These are phyloP conservation scores for Irpex rosettiformis DNA, from an alignment of 1,284 basidiomycete genomes.

Conservation along the genomic window DNA sequence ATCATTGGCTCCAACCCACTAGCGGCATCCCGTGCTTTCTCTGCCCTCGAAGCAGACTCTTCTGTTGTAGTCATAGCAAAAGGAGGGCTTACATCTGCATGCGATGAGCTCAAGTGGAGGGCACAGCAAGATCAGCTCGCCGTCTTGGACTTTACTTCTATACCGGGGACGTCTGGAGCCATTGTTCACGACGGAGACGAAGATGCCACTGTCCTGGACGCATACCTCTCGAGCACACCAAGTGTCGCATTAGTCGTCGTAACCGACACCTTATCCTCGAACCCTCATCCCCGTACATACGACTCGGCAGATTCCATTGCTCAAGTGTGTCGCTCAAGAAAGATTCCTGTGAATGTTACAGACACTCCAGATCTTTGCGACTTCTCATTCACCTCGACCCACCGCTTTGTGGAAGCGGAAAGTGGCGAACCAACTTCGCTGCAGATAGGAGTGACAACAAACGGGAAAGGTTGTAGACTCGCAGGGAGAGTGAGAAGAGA, in stretches of 20 bases:
- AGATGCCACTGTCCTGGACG: constrained; percentile 42
- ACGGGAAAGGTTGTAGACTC: constrained; percentile 88
- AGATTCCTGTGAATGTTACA: constrained; percentile 82
- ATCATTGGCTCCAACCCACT: constrained; percentile 76
- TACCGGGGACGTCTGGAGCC: constrained; percentile 35
- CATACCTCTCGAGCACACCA: constrained; percentile 38
- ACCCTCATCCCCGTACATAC: constrained; percentile 38
- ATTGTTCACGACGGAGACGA: constrained; percentile 23
- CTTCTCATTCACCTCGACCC: constrained; percentile 85
- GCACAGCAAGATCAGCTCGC: constrained; percentile 51
- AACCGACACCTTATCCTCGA: constrained; percentile 65
- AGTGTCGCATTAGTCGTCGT: constrained; percentile 63
- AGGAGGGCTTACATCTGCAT: constrained; percentile 45
- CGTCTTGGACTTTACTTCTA: constrained; percentile 49
- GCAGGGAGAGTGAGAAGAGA: constrained; percentile 81
- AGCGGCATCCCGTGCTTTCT: constrained; percentile 78
- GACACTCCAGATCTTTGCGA: constrained; percentile 88
- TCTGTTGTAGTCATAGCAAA: constrained; percentile 62
- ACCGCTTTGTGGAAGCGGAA: constrained; percentile 68
- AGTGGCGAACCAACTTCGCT: constrained; percentile 54
- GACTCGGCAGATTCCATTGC: constrained; percentile 56
- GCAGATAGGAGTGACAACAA: constrained; percentile 89
- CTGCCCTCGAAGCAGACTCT: constrained; percentile 82
- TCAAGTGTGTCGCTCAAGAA: constrained; percentile 46
- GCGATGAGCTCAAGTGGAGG: constrained; percentile 74